These are phyloP conservation scores for Neltuma alba DNA, from an alignment of 306 rosid genomes.

Conservation along the genomic window DNA sequence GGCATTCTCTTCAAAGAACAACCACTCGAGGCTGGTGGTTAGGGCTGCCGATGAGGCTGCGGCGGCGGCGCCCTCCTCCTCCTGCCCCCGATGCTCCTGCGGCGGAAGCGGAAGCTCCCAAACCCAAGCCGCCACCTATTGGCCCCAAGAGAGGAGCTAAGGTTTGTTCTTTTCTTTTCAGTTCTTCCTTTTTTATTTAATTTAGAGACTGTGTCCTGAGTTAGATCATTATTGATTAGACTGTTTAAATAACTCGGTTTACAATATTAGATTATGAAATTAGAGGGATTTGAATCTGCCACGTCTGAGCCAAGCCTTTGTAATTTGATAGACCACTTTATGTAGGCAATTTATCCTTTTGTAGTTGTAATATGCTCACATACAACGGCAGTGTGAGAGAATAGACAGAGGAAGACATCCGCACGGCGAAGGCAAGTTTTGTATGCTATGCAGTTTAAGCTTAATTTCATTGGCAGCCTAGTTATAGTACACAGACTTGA, in stretches of 20 bases:
- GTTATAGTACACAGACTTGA: neutral
- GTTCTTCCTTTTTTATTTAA: too few relatives aligned
- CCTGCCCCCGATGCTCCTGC: conserved; percentile 47
- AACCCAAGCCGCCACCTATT: conserved; percentile 71
- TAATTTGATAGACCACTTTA: neutral
- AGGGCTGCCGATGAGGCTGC: conserved; percentile 59
- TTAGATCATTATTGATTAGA: neutral
- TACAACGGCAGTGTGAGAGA: neutral
- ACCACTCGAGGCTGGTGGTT: conserved; percentile 50
- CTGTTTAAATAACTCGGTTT: neutral
- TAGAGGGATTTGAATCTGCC: neutral
- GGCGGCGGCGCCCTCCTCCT: conserved; percentile 44
- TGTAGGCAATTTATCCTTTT: neutral
- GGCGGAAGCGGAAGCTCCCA: conserved; percentile 43
- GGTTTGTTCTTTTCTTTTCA: conserved; percentile 42
- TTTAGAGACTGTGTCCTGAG: neutral
- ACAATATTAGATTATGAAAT: neutral
- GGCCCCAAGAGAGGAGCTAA: conserved; percentile 87
- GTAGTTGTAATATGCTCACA: neutral
- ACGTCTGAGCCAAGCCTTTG: neutral
- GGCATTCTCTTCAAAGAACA: conserved; percentile 44
- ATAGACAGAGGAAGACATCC: neutral
- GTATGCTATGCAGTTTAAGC: neutral
- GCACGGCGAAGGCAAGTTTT: neutral
- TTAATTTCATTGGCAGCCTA: too few relatives aligned